Evolutionary conservation across 371 early-diverging fungal genomes (phyloP).

Genomic region (Encephalitozoon romaleae): DNA sequence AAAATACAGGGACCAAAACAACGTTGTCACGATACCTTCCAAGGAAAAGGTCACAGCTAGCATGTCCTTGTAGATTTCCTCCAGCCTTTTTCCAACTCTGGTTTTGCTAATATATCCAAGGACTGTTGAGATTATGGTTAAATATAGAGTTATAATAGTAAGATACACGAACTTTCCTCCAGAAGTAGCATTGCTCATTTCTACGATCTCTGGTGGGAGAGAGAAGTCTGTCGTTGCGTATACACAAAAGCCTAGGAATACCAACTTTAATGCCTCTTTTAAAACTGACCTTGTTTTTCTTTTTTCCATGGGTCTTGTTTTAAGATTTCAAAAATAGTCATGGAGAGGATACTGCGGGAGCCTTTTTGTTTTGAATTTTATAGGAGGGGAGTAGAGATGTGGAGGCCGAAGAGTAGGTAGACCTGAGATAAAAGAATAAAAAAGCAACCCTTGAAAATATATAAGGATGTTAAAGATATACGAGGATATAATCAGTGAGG

Average conservation of each 20-base stretch:
- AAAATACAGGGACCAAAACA: conserved; percentile 14
- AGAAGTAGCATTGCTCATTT: not conserved
- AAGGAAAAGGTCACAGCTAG: conserved; percentile 6
- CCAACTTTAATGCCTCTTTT: not conserved
- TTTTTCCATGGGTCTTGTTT: not conserved
- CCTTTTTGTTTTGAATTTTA: not conserved
- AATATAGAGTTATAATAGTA: conserved; percentile 3
- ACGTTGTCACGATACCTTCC: conserved; percentile 2
- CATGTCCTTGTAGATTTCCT: not conserved
- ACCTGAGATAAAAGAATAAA: not conserved
- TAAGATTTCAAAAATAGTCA: not conserved
- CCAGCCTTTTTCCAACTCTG: not conserved
- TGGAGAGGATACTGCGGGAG: not conserved
- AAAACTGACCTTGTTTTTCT: not conserved
- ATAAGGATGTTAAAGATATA: conserved; percentile 55
- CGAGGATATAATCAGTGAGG: conserved; percentile 51
- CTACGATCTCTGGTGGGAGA: not conserved
- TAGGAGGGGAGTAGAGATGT: not conserved
- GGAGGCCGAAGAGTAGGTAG: no score
- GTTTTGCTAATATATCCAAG: not conserved
- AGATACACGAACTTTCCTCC: conserved; percentile 20
- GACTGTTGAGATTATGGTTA: conserved; percentile 7
- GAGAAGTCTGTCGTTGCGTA: conserved; percentile 12
- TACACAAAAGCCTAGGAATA: not conserved
- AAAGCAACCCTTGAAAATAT: conserved; percentile 22